Percentiles rank a stretch among this genome's conserved stretches.
phyloP scores from a whole-genome alignment of 768 basidiomycete species.

The Lanmaoa rubissima region DNA sequence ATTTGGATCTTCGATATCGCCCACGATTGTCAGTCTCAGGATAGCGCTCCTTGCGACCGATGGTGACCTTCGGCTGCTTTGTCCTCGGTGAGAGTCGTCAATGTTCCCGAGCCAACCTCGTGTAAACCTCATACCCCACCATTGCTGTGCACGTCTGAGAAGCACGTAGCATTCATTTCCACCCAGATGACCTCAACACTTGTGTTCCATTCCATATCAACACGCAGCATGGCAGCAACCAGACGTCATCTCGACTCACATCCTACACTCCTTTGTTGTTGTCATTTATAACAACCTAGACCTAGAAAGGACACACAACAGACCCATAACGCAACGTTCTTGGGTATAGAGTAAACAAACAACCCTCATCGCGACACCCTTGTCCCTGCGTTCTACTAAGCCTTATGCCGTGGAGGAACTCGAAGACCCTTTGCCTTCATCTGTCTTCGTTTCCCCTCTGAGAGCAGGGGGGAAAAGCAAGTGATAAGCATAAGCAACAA shows the following conservation, averaged over 20 bases:
- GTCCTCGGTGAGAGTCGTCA: background rate
- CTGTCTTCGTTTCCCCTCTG: constrained; percentile 71
- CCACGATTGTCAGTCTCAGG: no score
- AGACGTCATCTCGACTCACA: constrained; percentile 1
- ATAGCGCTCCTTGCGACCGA: background rate
- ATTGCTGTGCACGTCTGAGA: background rate
- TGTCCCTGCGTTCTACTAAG: constrained; percentile 18
- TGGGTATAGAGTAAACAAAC: constrained; percentile 3
- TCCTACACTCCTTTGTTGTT: constrained; percentile 6
- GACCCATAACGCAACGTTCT: background rate
- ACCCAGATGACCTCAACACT: no score
- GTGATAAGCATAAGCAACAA: constrained; percentile 6
- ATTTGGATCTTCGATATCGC: background rate
- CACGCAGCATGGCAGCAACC: background rate
- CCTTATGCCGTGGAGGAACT: constrained; percentile 52
- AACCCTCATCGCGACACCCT: constrained; percentile 10
- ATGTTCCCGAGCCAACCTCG: background rate
- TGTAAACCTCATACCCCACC: background rate
- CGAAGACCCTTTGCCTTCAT: constrained; percentile 76
- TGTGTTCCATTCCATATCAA: background rate
- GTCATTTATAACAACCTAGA: background rate
- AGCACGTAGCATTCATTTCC: background rate
- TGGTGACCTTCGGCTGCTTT: background rate
- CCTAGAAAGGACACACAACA: background rate
- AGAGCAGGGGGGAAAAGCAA: background rate